Conservation (phyloP, 768 basidiomycete species). For the Chiua virens region DNA sequence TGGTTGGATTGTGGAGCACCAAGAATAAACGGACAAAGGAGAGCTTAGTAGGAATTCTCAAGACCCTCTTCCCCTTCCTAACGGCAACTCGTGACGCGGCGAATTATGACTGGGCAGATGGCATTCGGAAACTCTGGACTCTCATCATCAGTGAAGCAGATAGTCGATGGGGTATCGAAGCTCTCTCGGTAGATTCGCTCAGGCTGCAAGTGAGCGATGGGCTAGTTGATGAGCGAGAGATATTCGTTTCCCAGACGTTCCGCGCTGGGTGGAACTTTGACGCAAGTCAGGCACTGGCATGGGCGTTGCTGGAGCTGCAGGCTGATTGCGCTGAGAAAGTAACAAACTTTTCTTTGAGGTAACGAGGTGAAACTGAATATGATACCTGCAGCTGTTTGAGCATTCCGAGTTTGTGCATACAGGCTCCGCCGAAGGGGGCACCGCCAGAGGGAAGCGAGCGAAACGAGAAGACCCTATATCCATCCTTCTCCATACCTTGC, state of each 20-base stretch:
- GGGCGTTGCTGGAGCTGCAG: constrained; percentile 78
- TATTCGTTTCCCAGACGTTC: constrained; percentile 68
- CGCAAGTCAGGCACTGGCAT: constrained; percentile 65
- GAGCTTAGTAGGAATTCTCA: constrained; percentile 70
- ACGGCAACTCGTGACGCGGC: constrained; percentile 36
- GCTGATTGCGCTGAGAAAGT: constrained; percentile 78
- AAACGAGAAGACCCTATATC: constrained; percentile 61
- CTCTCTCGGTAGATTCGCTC: constrained; percentile 63
- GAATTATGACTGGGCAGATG: constrained; percentile 43
- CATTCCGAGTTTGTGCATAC: constrained; percentile 56
- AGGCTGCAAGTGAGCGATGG: constrained; percentile 47
- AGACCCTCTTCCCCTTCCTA: constrained; percentile 71
- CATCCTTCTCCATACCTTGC: constrained; percentile 52
- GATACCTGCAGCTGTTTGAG: constrained; percentile 51
- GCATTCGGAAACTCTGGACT: constrained; percentile 53
- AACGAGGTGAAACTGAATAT: not conserved
- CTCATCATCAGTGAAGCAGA: constrained; percentile 63
- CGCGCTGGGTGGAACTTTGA: constrained; percentile 75
- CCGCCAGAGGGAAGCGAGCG: constrained; percentile 47
- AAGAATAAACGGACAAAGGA: constrained; percentile 80
- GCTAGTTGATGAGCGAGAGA: constrained; percentile 23
- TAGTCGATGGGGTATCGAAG: constrained; percentile 62
- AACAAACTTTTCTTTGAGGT: constrained; percentile 9
- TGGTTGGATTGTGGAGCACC: constrained; percentile 76
- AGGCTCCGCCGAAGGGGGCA: constrained; percentile 34